phyloP scores from a whole-genome alignment of 2,329 filamentous ascomycete genomes.

The Cladorrhinum sp. region DNA sequence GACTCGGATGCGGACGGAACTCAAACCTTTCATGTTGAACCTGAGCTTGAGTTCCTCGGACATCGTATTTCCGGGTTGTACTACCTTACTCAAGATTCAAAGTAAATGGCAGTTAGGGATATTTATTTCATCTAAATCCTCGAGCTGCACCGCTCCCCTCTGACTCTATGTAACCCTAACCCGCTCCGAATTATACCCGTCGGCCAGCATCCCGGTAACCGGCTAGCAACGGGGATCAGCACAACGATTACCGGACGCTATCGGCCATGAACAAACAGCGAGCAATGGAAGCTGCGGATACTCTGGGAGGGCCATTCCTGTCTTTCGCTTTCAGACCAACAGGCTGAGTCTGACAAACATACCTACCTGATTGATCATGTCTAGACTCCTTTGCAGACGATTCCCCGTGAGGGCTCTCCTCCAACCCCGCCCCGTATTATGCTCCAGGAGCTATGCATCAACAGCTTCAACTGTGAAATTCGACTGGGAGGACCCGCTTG shows the following conservation, averaged over 20 bases:
- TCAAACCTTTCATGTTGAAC: no score
- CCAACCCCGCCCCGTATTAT: constrained; percentile 5
- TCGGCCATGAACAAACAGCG: constrained; percentile 1
- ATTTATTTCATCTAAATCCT: no score
- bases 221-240: constrained; percentile 4
- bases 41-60: no score
- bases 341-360: background rate
- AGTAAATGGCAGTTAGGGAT: no score
- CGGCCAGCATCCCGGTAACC: background rate
- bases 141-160: no score
- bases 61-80: no score
- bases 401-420: constrained; percentile 14
- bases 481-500: constrained; percentile 89
- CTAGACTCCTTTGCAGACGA: constrained; percentile 21
- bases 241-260: constrained; percentile 5
- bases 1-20: no score
- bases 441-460: constrained; percentile 21
- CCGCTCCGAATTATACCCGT: background rate
- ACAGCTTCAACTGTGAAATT: constrained; percentile 45
- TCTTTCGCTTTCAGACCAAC: background rate
- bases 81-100: no score
- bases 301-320: background rate
- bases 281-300: constrained; percentile 3
- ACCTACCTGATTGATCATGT: constrained; percentile 19
- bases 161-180: constrained; percentile 6